These are phyloP conservation scores for Claviceps spartinae DNA, from an alignment of 2,329 filamentous ascomycete species.

Conservation along the genomic window DNA sequence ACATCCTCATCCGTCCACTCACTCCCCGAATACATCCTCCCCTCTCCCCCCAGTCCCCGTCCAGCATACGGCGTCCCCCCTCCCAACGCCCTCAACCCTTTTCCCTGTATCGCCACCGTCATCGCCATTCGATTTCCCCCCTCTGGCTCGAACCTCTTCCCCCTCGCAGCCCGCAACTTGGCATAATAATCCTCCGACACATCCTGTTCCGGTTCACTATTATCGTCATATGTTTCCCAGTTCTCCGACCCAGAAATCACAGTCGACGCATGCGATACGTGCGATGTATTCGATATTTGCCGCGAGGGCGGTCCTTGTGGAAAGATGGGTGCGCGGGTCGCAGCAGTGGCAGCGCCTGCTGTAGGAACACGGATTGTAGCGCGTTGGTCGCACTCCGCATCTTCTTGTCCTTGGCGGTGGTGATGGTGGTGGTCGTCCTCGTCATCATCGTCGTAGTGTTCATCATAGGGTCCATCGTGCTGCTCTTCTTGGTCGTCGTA, in stretches of 20 bases:
- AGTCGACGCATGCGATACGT: conserved; percentile 55
- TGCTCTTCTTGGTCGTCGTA: conserved; percentile 13
- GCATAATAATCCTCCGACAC: conserved; percentile 68
- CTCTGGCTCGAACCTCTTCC: conserved; percentile 49
- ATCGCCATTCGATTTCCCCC: conserved; percentile 25
- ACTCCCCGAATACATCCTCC: conserved; percentile 49
- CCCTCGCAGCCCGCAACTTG: conserved; percentile 54
- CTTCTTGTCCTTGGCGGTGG: conserved; percentile 5
- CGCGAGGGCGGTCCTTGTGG: conserved; percentile 35
- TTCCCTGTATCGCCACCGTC: conserved; percentile 26
- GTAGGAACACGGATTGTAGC: not conserved
- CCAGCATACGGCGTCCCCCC: conserved; percentile 20
- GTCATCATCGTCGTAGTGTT: conserved; percentile 17
- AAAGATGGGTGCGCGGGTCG: conserved; percentile 18
- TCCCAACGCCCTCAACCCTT: conserved; percentile 41
- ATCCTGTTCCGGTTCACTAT: conserved; percentile 63
- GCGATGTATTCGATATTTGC: conserved; percentile 43
- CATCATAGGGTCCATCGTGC: conserved; percentile 18
- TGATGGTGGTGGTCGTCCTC: conserved; percentile 22
- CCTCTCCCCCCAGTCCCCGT: conserved; percentile 38
- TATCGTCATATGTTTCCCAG: conserved; percentile 93
- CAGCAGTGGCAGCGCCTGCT: conserved; percentile 1
- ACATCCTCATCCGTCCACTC: conserved; percentile 56
- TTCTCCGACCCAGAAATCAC: conserved; percentile 77
- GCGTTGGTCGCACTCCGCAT: conserved; percentile 8